Evolutionary conservation across 352 stramenopile species (phyloP).

Genomic region (Globisporangium apiculatum): DNA sequence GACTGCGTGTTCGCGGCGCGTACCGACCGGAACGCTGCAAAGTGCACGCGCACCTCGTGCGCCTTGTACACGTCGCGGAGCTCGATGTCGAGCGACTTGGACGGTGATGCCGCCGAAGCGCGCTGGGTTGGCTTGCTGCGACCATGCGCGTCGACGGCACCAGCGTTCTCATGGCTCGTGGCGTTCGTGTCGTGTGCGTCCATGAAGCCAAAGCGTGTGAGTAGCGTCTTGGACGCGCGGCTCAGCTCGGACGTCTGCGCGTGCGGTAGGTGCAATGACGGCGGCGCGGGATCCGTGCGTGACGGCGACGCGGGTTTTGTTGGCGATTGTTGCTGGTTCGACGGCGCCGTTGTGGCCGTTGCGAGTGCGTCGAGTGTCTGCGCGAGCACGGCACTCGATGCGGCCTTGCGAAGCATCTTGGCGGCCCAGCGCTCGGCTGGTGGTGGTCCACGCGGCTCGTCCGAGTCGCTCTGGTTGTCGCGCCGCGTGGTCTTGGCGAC

Average conservation of each 20-base stretch:
- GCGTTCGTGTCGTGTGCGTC: slow-evolving; percentile 35
- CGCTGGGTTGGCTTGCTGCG: background rate
- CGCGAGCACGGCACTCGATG: slow-evolving; percentile 44
- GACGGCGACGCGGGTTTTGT: slow-evolving; percentile 6
- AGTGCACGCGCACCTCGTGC: slow-evolving; percentile 89
- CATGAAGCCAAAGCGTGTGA: slow-evolving; percentile 81
- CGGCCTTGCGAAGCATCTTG: slow-evolving; percentile 48
- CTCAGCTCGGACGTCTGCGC: slow-evolving; percentile 50
- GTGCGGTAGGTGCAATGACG: slow-evolving; percentile 3
- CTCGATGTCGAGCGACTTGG: slow-evolving; percentile 62
- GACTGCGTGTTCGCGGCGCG: background rate
- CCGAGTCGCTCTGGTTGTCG: slow-evolving; percentile 8
- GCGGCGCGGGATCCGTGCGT: slow-evolving; percentile 2
- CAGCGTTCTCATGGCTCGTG: slow-evolving; percentile 7
- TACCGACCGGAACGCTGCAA: slow-evolving; percentile 69
- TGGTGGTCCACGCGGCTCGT: too few species aligned
- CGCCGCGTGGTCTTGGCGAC: slow-evolving; percentile 3
- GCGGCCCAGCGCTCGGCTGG: slow-evolving; percentile 31
- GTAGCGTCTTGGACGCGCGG: slow-evolving; percentile 74
- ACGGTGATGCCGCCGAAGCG: slow-evolving; percentile 12
- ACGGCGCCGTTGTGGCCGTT: slow-evolving; percentile 8
- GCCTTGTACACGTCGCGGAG: slow-evolving; percentile 68
- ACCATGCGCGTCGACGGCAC: background rate
- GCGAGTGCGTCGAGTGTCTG: slow-evolving; percentile 57
- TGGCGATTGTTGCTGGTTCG: slow-evolving; percentile 10